Evolutionary conservation across 352 stramenopile genomes (phyloP), one percentile per base, ranked within the genome.

Genomic region (Thraustochytrium striatum): DNA sequence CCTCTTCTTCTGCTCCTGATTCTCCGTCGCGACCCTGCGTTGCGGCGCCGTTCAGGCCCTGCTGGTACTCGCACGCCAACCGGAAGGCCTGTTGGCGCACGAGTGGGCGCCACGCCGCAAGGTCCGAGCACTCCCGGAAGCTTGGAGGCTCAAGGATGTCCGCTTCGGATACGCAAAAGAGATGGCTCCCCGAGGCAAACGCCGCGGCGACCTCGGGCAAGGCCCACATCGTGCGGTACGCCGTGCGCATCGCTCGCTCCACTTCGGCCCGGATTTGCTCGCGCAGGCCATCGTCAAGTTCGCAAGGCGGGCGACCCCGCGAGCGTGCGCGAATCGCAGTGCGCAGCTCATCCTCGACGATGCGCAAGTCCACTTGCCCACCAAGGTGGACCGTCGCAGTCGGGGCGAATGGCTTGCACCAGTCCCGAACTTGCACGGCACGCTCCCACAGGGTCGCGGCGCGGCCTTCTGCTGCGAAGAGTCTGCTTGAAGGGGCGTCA

Each of bases 321-420:
- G 59, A 33, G 41, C 50, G 13, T 5, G 35, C 59, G 3, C 59
- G 59, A 25, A 70, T 38, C 5, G 59, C 38, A 33, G 8, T 44
- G 19, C 53, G 35, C 11, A 70, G 59, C 59, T 70, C 59, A 13
- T 19, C 3, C 41, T 70, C 21, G 25, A 38, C 41, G 41, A 70
- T 53, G 36, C 53, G 36, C 25, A 75, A 25, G 52, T 44, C 50
- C 16, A 75, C 65, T 44, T 75, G 65, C 3, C 65, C 65, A 19
- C 65, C 65, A 3, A 75, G 65, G 68, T 75, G 65, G 11, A 61
- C 1, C 5, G 65, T 38, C 5, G 68, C 65, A 21, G 13, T 38
- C 16, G 65, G 43, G n/a, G 41, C 21, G 32, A 61, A n/a, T 39
- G 61, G 8, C 2, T 55, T 25, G 25, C 16, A 25, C 16, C 16